These are phyloP conservation scores for Xanthoconium separans DNA, from an alignment of 1,284 basidiomycete genomes.

Conservation along the genomic window DNA sequence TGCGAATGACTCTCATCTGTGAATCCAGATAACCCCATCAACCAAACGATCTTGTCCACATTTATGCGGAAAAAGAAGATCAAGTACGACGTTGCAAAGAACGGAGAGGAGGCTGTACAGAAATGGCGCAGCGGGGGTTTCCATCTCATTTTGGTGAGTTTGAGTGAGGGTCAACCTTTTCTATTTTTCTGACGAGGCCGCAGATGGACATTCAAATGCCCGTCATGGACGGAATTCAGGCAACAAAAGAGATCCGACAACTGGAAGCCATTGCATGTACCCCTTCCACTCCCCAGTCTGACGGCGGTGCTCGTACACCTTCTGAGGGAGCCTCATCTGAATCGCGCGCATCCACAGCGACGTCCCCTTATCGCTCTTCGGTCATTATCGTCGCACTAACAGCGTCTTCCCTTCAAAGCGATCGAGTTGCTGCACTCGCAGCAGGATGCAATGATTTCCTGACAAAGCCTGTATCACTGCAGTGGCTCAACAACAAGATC, in stretches of 20 bases:
- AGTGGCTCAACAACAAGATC: conserved; percentile 98
- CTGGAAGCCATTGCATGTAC: conserved; percentile 82
- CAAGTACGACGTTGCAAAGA: conserved; percentile 92
- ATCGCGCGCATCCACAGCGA: conserved; percentile 45
- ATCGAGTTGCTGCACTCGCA: conserved; percentile 93
- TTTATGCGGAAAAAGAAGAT: conserved; percentile 98
- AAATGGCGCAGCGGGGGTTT: conserved; percentile 95
- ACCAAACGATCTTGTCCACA: conserved; percentile 93
- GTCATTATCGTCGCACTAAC: conserved; percentile 99
- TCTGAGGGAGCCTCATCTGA: conserved; percentile 47
- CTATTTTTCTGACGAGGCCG: conserved; percentile 3
- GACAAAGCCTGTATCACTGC: conserved; percentile 93
- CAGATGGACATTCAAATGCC: conserved; percentile 99
- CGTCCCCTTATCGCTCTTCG: conserved; percentile 76
- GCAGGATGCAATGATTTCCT: conserved; percentile 99
- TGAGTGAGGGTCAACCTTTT: neutral
- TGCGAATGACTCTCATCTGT: conserved; percentile 14
- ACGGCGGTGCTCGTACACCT: conserved; percentile 48
- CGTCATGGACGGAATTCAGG: conserved; percentile 97
- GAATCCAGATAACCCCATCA: conserved; percentile 91
- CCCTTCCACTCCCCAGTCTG: conserved; percentile 63
- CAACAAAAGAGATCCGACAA: conserved; percentile 93
- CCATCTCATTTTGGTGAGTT: conserved; percentile 88
- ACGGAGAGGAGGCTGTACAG: conserved; percentile 93
- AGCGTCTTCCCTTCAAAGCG: conserved; percentile 88